Evolutionary conservation across 2,329 filamentous ascomycete genomes (phyloP).

Genomic region (Davidsoniella neocaledoniae): DNA sequence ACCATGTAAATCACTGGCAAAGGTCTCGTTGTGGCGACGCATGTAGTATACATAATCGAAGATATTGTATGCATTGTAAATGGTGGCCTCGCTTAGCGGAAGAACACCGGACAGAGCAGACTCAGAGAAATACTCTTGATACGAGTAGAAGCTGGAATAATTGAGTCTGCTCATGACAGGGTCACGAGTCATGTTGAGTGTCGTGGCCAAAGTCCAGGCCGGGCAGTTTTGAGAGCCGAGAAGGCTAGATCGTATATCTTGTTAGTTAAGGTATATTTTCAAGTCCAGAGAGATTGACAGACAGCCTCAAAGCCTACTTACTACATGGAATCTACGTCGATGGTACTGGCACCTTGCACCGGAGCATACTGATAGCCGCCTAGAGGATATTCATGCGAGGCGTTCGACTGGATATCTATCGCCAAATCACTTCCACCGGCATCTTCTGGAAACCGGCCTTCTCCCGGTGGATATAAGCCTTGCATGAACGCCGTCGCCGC

Average conservation of each 20-base stretch:
- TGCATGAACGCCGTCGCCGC: constrained; percentile 67
- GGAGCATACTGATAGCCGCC: constrained; percentile 68
- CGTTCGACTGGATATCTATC: constrained; percentile 2
- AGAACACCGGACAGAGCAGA: constrained; percentile 24
- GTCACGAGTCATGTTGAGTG: constrained; percentile 16
- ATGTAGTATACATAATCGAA: constrained; percentile 41
- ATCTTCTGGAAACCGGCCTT: constrained; percentile 21
- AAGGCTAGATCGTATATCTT: background rate
- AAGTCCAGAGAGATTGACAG: background rate
- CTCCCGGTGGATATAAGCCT: constrained; percentile 62
- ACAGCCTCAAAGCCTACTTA: constrained; percentile 18
- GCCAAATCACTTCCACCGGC: constrained; percentile 19
- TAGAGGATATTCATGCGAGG: constrained; percentile 46
- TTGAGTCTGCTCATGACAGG: constrained; percentile 16
- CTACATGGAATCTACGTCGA: constrained; percentile 30
- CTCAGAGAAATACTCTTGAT: constrained; percentile 25
- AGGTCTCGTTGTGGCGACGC: constrained; percentile 32
- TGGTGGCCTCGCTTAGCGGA: constrained; percentile 21
- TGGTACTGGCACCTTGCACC: constrained; percentile 34
- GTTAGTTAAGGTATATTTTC: no score
- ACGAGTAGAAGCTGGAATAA: constrained; percentile 23
- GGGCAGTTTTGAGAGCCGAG: constrained; percentile 19
- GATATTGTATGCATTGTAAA: constrained; percentile 33
- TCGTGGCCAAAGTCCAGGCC: constrained; percentile 21
- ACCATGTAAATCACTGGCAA: constrained; percentile 22